phyloP scores from a whole-genome alignment of 495 filamentous ascomycete genomes.

The Neurospora sp. region DNA sequence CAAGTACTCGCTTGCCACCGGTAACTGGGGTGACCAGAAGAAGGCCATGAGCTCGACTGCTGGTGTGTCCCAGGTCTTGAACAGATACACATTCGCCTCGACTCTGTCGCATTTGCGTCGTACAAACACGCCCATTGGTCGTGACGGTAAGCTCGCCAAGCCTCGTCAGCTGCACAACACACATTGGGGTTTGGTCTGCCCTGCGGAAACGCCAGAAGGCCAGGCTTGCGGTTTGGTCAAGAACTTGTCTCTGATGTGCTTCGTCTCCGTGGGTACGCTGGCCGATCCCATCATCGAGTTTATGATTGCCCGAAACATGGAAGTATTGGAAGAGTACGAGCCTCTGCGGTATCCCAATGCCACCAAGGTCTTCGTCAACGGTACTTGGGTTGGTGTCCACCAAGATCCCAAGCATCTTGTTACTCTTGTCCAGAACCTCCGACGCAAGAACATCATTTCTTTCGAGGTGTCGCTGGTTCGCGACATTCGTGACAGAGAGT shows the following conservation, averaged over 20 bases:
- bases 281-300: slow-evolving; percentile 87
- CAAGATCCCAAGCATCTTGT: slow-evolving; percentile 74
- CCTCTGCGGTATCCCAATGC: slow-evolving; percentile 78
- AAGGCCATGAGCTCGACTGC: slow-evolving; percentile 90
- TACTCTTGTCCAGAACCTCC: slow-evolving; percentile 61
- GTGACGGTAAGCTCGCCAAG: slow-evolving; percentile 97
- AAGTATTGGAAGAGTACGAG: slow-evolving; percentile 92
- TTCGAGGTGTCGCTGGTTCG: slow-evolving; percentile 87
- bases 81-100: slow-evolving; percentile 94
- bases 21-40: slow-evolving; percentile 99
- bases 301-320: slow-evolving; percentile 90
- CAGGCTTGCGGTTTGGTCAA: slow-evolving; percentile 98
- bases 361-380: slow-evolving; percentile 96
- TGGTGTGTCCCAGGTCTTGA: slow-evolving; percentile 95
- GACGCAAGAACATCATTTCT: slow-evolving; percentile 66
- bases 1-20: slow-evolving; percentile 95
- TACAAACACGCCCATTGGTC: slow-evolving; percentile 94
- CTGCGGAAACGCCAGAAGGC: slow-evolving; percentile 95
- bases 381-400: slow-evolving; percentile 92
- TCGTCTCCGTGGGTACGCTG: slow-evolving; percentile 86
- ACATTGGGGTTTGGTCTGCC: slow-evolving; percentile 96
- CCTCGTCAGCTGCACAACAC: slow-evolving; percentile 97
- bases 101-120: slow-evolving; percentile 91
- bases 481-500: slow-evolving; percentile 92
- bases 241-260: slow-evolving; percentile 96